Evolutionary conservation across 75 land plant genomes (phyloP).

Genomic region (Cryptomeria japonica): DNA sequence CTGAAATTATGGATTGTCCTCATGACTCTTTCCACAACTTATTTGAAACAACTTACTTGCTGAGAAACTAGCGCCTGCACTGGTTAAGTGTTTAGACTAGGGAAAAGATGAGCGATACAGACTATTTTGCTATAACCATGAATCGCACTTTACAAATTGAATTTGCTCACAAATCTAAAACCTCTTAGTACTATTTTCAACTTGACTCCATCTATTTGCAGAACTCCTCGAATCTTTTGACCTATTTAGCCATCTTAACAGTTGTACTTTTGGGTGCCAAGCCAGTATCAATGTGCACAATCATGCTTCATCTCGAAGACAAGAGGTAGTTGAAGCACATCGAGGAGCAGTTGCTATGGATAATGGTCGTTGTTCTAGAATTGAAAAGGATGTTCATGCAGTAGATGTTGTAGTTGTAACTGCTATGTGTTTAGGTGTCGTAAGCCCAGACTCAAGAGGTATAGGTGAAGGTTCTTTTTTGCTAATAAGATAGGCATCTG

Average conservation of each 20-base stretch:
- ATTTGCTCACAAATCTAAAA: background rate
- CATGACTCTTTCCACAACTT: too few species aligned
- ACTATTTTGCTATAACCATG: too few species aligned
- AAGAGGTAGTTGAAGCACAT: background rate
- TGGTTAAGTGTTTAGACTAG: too few species aligned
- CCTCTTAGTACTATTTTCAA: background rate
- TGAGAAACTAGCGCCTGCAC: too few species aligned
- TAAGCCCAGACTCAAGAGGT: constrained; percentile 73
- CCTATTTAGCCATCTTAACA: background rate
- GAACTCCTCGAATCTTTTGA: background rate
- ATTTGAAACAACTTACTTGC: too few species aligned
- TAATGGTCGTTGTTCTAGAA: constrained; percentile 62
- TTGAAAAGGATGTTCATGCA: constrained; percentile 63
- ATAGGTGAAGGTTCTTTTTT: constrained; percentile 84
- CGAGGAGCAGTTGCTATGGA: constrained; percentile 71
- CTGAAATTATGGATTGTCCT: too few species aligned
- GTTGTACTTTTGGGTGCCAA: constrained; percentile 7
- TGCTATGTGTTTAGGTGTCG: constrained; percentile 73
- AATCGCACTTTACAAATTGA: too few species aligned
- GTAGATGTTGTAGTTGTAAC: constrained; percentile 48
- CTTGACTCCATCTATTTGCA: background rate
- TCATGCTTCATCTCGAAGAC: background rate
- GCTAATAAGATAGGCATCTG: constrained; percentile 54
- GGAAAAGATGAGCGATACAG: too few species aligned
- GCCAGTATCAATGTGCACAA: background rate